Conservation (phyloP, 345 rosid species). For the Citrus sp. region DNA sequence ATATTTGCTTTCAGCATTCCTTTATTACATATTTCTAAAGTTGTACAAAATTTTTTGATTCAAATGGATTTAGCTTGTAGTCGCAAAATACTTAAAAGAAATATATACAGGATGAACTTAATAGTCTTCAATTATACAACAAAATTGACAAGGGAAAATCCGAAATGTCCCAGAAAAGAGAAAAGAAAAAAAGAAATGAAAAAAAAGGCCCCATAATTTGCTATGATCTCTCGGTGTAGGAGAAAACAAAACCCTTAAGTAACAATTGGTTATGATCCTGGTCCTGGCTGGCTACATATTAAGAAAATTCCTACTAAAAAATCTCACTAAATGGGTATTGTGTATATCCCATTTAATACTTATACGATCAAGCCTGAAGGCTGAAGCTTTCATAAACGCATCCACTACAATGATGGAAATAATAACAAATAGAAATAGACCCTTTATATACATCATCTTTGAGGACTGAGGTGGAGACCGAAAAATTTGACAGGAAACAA, state of each 20-base stretch:
- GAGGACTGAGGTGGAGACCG: neutral
- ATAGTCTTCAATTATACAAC: neutral
- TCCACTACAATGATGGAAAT: neutral
- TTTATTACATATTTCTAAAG: too few relatives aligned
- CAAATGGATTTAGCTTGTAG: too few relatives aligned
- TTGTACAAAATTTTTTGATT: too few relatives aligned
- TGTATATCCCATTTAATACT: neutral
- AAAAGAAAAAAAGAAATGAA: too few relatives aligned
- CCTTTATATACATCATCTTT: neutral
- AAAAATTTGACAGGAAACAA: neutral
- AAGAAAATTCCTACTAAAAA: neutral
- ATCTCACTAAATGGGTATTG: neutral
- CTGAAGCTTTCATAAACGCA: constrained; percentile 1
- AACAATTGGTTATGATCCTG: neutral
- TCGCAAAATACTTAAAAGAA: too few relatives aligned
- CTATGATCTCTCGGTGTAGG: neutral
- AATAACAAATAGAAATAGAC: neutral
- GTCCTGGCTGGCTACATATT: neutral
- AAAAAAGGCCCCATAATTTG: neutral
- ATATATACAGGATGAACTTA: neutral
- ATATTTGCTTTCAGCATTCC: too few relatives aligned
- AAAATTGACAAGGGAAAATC: neutral
- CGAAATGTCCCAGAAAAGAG: neutral
- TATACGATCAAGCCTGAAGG: neutral
- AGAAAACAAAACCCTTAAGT: neutral